A percentile compares a stretch with the other conserved stretches of the same genome.
Evolutionary conservation across 2,329 filamentous ascomycete species (phyloP).

Genomic region (Hirsutella minnesotensis): DNA sequence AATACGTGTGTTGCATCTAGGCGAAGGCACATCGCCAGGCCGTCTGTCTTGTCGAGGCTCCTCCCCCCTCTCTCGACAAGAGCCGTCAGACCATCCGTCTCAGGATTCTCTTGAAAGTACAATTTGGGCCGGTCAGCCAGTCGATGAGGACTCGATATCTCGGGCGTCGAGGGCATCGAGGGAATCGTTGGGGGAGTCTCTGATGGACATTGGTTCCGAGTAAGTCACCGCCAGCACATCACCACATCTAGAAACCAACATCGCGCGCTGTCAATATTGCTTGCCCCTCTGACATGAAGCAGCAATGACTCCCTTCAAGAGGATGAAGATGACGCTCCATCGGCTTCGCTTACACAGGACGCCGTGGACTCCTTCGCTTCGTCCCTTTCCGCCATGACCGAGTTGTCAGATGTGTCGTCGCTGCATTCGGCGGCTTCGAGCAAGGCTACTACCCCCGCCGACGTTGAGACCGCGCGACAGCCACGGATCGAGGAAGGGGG

Average conservation of each 20-base stretch:
- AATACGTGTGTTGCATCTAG: background rate
- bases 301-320: slow-evolving; percentile 7
- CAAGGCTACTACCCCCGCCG: slow-evolving; percentile 51
- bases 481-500: slow-evolving; percentile 6
- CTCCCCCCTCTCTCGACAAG: slow-evolving; percentile 15
- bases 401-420: slow-evolving; percentile 44
- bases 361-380: slow-evolving; percentile 34
- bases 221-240: slow-evolving; percentile 10
- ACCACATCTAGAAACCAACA: too few species aligned
- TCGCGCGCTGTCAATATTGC: too few species aligned
- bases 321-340: slow-evolving; percentile 8
- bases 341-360: slow-evolving; percentile 9
- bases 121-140: slow-evolving; percentile 31
- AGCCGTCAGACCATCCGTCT: slow-evolving; percentile 18
- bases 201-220: slow-evolving; percentile 12
- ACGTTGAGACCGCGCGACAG: slow-evolving; percentile 20
- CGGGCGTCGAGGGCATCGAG: slow-evolving; percentile 2
- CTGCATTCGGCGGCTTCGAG: slow-evolving; percentile 43
- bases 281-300: slow-evolving; percentile 1
- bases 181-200: slow-evolving; percentile 13
- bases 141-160: slow-evolving; percentile 10
- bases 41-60: slow-evolving; percentile 6
- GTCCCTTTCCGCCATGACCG: slow-evolving; percentile 39
- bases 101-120: slow-evolving; percentile 30
- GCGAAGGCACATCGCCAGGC: background rate